These are phyloP conservation scores for Syzygium grande DNA, from an alignment of 345 rosid species.

Conservation along the genomic window DNA sequence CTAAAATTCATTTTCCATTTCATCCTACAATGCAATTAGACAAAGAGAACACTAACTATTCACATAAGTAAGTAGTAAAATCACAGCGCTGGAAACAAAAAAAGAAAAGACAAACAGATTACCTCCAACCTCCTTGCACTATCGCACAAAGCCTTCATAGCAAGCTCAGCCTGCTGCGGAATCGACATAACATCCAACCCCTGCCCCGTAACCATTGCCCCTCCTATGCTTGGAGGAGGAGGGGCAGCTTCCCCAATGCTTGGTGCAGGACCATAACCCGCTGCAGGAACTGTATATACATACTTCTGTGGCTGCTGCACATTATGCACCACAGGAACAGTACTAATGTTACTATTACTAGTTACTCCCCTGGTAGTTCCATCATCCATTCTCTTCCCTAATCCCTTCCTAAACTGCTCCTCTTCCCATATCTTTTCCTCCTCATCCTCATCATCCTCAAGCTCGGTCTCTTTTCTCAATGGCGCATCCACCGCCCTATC, in stretches of 20 bases:
- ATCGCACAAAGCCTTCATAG: slow-evolving; percentile 60
- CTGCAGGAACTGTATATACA: slow-evolving; percentile 17
- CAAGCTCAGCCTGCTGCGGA: slow-evolving; percentile 68
- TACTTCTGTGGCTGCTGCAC: slow-evolving; percentile 24
- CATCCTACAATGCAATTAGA: background rate
- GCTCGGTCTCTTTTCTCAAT: slow-evolving; percentile 1
- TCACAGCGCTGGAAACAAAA: background rate
- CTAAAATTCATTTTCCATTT: background rate
- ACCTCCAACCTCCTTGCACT: slow-evolving; percentile 62
- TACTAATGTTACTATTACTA: slow-evolving; percentile 10
- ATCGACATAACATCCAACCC: slow-evolving; percentile 48
- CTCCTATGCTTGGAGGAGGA: slow-evolving; percentile 43
- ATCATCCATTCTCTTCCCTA: slow-evolving; percentile 84
- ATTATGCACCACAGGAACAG: slow-evolving; percentile 9
- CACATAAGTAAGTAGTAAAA: background rate
- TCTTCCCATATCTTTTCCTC: slow-evolving; percentile 90
- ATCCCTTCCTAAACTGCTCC: slow-evolving; percentile 83
- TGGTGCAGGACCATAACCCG: slow-evolving; percentile 8
- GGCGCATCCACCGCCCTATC: slow-evolving; percentile 18
- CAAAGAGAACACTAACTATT: background rate
- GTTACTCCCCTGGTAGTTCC: slow-evolving; percentile 22
- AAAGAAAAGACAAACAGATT: background rate
- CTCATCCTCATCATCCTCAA: slow-evolving; percentile 52
- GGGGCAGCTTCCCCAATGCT: slow-evolving; percentile 15
- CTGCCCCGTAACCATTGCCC: slow-evolving; percentile 33